These are phyloP conservation scores for Xylaria flabelliformis DNA, from an alignment of 495 filamentous ascomycete species.

Conservation along the genomic window DNA sequence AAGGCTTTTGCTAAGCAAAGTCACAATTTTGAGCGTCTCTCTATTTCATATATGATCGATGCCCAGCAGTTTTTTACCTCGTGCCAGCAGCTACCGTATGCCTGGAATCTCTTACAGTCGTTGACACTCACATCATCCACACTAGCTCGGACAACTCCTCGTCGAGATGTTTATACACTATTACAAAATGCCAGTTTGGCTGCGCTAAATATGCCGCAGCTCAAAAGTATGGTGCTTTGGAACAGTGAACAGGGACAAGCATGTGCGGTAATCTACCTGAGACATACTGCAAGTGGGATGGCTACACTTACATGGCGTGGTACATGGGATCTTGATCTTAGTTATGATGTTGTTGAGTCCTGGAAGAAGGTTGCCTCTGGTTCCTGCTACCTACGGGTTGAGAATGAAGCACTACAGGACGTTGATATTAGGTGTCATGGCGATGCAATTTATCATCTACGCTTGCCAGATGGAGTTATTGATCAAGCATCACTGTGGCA, in stretches of 20 bases:
- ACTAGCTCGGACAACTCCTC: not conserved
- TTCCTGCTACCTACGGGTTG: conserved; percentile 16
- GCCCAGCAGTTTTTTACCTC: conserved; percentile 8
- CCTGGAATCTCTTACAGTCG: conserved; percentile 18
- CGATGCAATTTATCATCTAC: conserved; percentile 19
- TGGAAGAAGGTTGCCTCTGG: conserved; percentile 12
- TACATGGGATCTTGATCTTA: conserved; percentile 12
- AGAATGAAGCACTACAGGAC: conserved; percentile 3
- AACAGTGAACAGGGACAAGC: conserved; percentile 14
- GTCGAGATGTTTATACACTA: conserved; percentile 13
- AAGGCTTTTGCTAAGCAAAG: conserved; percentile 12
- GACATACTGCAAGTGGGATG: conserved; percentile 4
- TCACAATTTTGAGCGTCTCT: conserved; percentile 6
- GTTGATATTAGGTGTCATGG: conserved; percentile 15
- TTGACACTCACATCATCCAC: conserved; percentile 11
- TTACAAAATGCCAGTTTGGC: conserved; percentile 15
- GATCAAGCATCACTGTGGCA: conserved; percentile 10
- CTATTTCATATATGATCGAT: conserved; percentile 19
- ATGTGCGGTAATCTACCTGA: conserved; percentile 11
- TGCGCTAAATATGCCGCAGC: conserved; percentile 18
- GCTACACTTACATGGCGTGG: conserved; percentile 14
- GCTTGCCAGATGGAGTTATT: conserved; percentile 17
- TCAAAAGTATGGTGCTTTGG: conserved; percentile 14
- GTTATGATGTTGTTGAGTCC: conserved; percentile 5
- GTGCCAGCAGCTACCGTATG: conserved; percentile 7